Conservation (phyloP, 164 flowering plant genomes). For the Vitis vinifera region ASM3070453v1 NC_081806.1:1306501-1307000, state of each 20-base stretch:
- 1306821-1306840: constrained; percentile 47
- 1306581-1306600: constrained; percentile 41
- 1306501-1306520: too few relatives aligned
- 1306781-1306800: constrained; percentile 47
- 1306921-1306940: constrained; percentile 34
- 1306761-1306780: too few relatives aligned
- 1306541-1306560: too few relatives aligned
- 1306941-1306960: constrained; percentile 15
- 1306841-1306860: constrained; percentile 29
- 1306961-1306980: constrained; percentile 3
- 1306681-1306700: constrained; percentile 27
- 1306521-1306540: too few relatives aligned
- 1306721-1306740: background rate
- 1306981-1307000: constrained; percentile 40
- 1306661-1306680: constrained; percentile 32
- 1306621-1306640: constrained; percentile 27
- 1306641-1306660: constrained; percentile 27
- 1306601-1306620: constrained; percentile 30
- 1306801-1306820: constrained; percentile 46
- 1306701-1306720: background rate
- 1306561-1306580: background rate
- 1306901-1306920: constrained; percentile 46
- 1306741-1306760: too few relatives aligned
- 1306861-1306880: constrained; percentile 49
- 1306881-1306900: constrained; percentile 58